phyloP scores from a whole-genome alignment of 306 rosid species.

The Rosa persica region DNA sequence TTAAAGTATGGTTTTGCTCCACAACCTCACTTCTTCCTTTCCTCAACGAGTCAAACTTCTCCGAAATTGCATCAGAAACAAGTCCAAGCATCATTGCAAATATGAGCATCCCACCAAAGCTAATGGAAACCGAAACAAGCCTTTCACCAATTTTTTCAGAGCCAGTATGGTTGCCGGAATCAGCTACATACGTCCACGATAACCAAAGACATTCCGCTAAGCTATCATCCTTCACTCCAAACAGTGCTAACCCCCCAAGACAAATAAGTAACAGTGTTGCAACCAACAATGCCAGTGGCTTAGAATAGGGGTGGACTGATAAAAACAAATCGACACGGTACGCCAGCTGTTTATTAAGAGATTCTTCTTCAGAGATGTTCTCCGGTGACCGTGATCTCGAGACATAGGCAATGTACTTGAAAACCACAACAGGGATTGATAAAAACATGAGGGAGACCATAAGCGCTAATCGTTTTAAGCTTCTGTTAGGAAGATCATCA shows the following conservation, averaged over 20 bases:
- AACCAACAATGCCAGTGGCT: constrained; percentile 77
- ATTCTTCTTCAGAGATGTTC: constrained; percentile 57
- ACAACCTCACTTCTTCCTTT: constrained; percentile 94
- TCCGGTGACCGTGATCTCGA: constrained; percentile 63
- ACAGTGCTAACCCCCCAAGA: constrained; percentile 80
- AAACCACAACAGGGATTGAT: constrained; percentile 48
- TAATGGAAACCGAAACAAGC: constrained; percentile 81
- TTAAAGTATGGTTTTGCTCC: constrained; percentile 79
- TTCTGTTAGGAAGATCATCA: constrained; percentile 34
- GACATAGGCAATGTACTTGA: constrained; percentile 57
- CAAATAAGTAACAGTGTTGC: constrained; percentile 75
- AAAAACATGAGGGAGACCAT: constrained; percentile 50
- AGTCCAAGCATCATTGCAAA: constrained; percentile 99
- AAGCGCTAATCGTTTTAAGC: constrained; percentile 53
- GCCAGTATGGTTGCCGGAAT: constrained; percentile 82
- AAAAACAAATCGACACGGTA: constrained; percentile 72
- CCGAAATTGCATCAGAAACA: constrained; percentile 87
- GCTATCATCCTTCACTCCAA: constrained; percentile 72
- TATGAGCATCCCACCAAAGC: constrained; percentile 94
- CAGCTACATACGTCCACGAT: constrained; percentile 89
- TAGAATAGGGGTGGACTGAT: constrained; percentile 82
- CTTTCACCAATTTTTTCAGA: constrained; percentile 70
- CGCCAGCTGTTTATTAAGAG: constrained; percentile 69
- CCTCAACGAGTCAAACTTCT: constrained; percentile 85
- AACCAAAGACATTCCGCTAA: constrained; percentile 78